Evolutionary conservation across 1,284 basidiomycete genomes (phyloP).

Genomic region (Neolentinus lepideus): DNA sequence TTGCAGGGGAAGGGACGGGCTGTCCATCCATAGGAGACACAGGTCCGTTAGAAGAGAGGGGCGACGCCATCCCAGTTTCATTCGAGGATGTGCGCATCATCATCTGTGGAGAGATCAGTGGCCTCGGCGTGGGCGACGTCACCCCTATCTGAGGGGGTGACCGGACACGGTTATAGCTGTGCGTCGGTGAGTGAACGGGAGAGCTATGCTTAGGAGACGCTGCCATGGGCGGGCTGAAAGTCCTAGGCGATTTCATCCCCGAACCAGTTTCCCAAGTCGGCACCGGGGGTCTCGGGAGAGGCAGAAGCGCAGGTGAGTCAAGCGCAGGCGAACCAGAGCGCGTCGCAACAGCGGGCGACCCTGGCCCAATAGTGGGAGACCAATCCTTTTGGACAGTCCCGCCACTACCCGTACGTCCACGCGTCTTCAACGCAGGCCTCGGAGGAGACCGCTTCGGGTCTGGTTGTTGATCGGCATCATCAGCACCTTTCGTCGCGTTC

Average conservation of each 20-base stretch:
- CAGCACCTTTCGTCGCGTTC: conserved; percentile 7
- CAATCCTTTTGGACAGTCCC: not conserved
- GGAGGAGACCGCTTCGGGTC: not conserved
- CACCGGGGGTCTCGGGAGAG: not conserved
- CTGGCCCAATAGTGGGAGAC: not conserved
- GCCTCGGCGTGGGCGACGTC: conserved; percentile 10
- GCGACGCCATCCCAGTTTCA: conserved; percentile 25
- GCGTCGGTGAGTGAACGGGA: conserved; percentile 9
- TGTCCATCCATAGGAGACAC: conserved; percentile 35
- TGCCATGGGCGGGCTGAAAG: not conserved
- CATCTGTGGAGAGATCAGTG: conserved; percentile 6
- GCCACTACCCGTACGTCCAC: not conserved
- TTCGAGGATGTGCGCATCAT: conserved; percentile 22
- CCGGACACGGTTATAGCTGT: not conserved
- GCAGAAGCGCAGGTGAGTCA: not conserved
- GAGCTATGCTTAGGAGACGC: conserved; percentile 2
- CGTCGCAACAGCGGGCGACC: not conserved
- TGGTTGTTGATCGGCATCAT: conserved; percentile 12
- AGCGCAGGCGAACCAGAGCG: not conserved
- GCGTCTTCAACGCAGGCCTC: not conserved
- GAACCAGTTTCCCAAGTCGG: not conserved
- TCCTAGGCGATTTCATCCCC: not conserved
- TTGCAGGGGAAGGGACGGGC: conserved; percentile 9
- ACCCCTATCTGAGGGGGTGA: conserved; percentile 4
- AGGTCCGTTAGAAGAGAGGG: conserved; percentile 43